Evolutionary conservation across 805 yeast species (phyloP).

Genomic region (Lachancea lanzarotensis): DNA sequence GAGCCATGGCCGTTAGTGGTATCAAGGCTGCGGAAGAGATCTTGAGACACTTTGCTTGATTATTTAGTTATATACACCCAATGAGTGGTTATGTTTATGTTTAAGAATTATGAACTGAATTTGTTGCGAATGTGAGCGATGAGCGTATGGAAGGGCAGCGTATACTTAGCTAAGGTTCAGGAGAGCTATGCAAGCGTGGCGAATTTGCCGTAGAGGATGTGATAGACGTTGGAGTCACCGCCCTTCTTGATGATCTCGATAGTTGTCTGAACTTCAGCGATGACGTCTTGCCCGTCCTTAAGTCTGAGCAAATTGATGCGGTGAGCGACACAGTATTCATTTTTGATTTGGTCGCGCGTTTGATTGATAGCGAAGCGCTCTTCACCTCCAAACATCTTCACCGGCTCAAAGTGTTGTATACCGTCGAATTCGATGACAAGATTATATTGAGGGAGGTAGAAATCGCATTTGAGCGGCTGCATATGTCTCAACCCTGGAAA

Average conservation of each 20-base stretch:
- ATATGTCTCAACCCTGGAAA: neutral
- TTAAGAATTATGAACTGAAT: too few species aligned
- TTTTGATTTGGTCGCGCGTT: neutral
- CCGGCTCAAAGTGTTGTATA: neutral
- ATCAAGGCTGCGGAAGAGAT: slow-evolving; percentile 65
- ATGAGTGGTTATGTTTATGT: neutral
- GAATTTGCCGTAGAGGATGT: neutral
- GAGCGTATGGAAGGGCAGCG: too few species aligned
- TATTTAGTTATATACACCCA: neutral
- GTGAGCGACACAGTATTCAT: neutral
- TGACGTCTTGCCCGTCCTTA: neutral
- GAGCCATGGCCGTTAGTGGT: slow-evolving; percentile 75
- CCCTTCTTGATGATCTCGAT: neutral
- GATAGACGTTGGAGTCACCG: neutral
- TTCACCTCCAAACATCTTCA: neutral
- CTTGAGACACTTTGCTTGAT: slow-evolving; percentile 27
- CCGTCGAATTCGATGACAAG: neutral
- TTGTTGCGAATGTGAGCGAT: too few species aligned
- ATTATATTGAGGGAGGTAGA: neutral
- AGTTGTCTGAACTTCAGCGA: neutral
- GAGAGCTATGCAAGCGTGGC: neutral
- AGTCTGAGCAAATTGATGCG: neutral
- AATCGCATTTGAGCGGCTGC: neutral
- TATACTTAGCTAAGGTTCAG: neutral
- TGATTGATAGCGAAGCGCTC: neutral